Evolutionary conservation across 768 basidiomycete genomes (phyloP), one percentile per base, ranked within the genome.

Genomic region (Boletus coccyginus): DNA sequence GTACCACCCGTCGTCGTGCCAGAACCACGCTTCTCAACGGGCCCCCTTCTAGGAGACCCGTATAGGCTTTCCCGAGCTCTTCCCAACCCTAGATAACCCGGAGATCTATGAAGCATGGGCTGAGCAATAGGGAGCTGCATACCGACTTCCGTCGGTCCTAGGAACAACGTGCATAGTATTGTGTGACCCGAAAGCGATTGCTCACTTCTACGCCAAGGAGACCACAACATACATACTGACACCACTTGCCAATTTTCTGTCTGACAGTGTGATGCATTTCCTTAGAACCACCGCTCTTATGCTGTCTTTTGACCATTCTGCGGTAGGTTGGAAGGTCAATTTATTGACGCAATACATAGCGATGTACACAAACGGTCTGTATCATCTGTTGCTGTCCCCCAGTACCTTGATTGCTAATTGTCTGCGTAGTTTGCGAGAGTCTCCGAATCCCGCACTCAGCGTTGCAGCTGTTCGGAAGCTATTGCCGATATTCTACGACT

Each of bases 151-250:
- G 3, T 69, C 66, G 5, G 65, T 68, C 1, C 59, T 82, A 5
- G 79, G 79, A 5, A 65, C 72, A 1, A 62, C 57, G 3, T 61
- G 65, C 17, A 61, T 82, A 17, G 60, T 81, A 6, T 54, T 82
- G 8, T 71, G 73, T 46, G 81, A 82, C 50, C 75, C 78, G 2
- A 81, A 77, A 65, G 82, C 83, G 0, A 69, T 80, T 24, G 72
- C 76, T 1, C 80, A 85, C 59, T 78, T 82, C 56, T 81, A 78
- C 58, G 70, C 80, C 3, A 76, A 68, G 56, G 83, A 85, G 56
- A 82, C 82, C 0, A 80, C 59, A n/a, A 62, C 69, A 0, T 73
- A 74, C 46, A 51, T 64, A 21, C 41, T 58, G 32, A 73, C 62
- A 33, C 71, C 61, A 43, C 60, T 65, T 19, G 62, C 21, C 39